Evolutionary conservation across 495 filamentous ascomycete species (phyloP).

Genomic region (Hypoxylon fuscum): DNA sequence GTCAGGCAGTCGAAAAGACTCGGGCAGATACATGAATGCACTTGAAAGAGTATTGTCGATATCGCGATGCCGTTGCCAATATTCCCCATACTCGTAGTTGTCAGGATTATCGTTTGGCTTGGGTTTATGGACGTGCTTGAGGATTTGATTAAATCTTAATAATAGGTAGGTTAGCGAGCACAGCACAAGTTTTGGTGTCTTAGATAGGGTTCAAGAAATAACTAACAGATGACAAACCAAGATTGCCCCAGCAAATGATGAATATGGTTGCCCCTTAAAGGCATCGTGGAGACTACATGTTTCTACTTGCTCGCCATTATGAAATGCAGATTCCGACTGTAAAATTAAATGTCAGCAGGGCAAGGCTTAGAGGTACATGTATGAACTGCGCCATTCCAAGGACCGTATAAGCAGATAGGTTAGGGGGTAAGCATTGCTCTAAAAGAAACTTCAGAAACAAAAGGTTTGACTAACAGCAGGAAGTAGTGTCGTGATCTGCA

Average conservation of each 20-base stretch:
- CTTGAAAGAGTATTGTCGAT: conserved; percentile 56
- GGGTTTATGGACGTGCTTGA: conserved; percentile 53
- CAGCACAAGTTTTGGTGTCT: neutral
- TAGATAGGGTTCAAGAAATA: neutral
- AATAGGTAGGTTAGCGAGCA: conserved; percentile 13
- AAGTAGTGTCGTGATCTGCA: conserved; percentile 55
- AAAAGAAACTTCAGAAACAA: neutral
- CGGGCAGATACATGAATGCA: conserved; percentile 58
- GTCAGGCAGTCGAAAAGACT: conserved; percentile 49
- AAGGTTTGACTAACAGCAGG: conserved; percentile 44
- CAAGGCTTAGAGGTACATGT: neutral
- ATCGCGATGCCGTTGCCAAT: conserved; percentile 58
- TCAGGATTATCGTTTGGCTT: conserved; percentile 51
- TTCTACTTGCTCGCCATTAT: conserved; percentile 45
- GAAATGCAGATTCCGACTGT: conserved; percentile 53
- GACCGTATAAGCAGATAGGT: neutral
- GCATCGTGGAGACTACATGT: conserved; percentile 46
- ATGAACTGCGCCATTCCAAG: neutral
- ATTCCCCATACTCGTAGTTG: conserved; percentile 49
- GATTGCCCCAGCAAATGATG: conserved; percentile 50
- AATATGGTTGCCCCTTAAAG: conserved; percentile 49
- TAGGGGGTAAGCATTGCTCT: neutral
- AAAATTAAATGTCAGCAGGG: conserved; percentile 16
- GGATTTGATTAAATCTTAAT: conserved; percentile 47
- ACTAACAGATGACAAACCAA: conserved; percentile 49